Evolutionary conservation across 1,139 yeast genomes (phyloP).

Genomic region (Taphrina wiesneri): DNA sequence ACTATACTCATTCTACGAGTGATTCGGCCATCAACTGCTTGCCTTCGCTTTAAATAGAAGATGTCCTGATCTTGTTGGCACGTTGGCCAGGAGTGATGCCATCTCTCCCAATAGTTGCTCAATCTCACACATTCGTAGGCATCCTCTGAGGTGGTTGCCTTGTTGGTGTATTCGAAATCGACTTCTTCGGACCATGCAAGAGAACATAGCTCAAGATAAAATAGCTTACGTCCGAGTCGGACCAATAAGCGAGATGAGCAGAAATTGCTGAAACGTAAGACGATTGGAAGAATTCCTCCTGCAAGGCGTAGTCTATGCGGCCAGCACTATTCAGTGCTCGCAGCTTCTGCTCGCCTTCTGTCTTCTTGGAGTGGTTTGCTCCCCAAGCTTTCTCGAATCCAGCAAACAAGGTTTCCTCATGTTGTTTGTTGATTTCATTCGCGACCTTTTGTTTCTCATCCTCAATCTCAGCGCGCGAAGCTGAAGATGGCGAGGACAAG

Average conservation of each 20-base stretch:
- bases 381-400: constrained; percentile 41
- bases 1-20: too few relatives aligned
- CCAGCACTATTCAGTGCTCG: constrained; percentile 63
- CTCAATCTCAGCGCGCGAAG: constrained; percentile 19
- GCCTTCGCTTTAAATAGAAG: too few relatives aligned
- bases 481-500: constrained; percentile 14
- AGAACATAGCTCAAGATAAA: constrained; percentile 55
- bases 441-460: constrained; percentile 24
- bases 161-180: not conserved
- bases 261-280: constrained; percentile 70
- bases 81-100: too few relatives aligned
- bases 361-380: constrained; percentile 41
- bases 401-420: constrained; percentile 37
- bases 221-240: constrained; percentile 79
- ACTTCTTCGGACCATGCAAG: not conserved
- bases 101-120: too few relatives aligned
- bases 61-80: too few relatives aligned
- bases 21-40: too few relatives aligned
- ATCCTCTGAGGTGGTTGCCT: not conserved
- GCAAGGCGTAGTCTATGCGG: constrained; percentile 76
- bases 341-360: constrained; percentile 44
- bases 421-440: constrained; percentile 18
- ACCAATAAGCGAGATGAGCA: constrained; percentile 86
- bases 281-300: constrained; percentile 77
- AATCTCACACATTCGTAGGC: not conserved